These are phyloP conservation scores for Aspergillus arachidicola DNA, from an alignment of 2,329 filamentous ascomycete species.

Conservation along the genomic window DNA sequence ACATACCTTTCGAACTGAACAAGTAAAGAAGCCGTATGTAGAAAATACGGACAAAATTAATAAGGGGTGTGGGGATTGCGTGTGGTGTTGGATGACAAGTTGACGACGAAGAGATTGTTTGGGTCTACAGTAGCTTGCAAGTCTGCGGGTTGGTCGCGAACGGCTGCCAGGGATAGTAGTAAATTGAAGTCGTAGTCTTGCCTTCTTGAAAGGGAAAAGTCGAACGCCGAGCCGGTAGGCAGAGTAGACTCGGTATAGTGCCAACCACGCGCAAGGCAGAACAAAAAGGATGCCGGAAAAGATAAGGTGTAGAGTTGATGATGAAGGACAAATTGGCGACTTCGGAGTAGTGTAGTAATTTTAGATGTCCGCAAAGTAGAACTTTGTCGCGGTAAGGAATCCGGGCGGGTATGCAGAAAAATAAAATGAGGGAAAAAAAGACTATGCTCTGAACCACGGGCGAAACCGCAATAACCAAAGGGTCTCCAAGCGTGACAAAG, in stretches of 20 bases:
- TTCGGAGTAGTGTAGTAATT: background rate
- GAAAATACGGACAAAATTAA: background rate
- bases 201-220: slow-evolving; percentile 23
- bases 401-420: slow-evolving; percentile 4
- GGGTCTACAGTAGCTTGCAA: slow-evolving; percentile 11
- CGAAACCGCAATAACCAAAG: background rate
- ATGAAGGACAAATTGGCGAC: background rate
- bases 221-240: slow-evolving; percentile 24
- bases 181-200: slow-evolving; percentile 17
- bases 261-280: slow-evolving; percentile 1
- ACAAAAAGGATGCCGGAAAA: background rate
- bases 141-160: slow-evolving; percentile 23
- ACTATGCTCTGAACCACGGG: slow-evolving; percentile 15
- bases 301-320: background rate
- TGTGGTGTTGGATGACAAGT: background rate
- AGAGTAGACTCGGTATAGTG: slow-evolving; percentile 10
- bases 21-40: background rate
- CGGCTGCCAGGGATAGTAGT: slow-evolving; percentile 36
- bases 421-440: background rate
- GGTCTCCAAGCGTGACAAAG: background rate
- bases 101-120: slow-evolving; percentile 10
- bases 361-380: background rate
- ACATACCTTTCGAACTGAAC: slow-evolving; percentile 24
- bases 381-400: slow-evolving; percentile 6
- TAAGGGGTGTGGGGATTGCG: background rate